Evolutionary conservation across 2,329 filamentous ascomycete genomes (phyloP).

Genomic region (Calonectria montana): DNA sequence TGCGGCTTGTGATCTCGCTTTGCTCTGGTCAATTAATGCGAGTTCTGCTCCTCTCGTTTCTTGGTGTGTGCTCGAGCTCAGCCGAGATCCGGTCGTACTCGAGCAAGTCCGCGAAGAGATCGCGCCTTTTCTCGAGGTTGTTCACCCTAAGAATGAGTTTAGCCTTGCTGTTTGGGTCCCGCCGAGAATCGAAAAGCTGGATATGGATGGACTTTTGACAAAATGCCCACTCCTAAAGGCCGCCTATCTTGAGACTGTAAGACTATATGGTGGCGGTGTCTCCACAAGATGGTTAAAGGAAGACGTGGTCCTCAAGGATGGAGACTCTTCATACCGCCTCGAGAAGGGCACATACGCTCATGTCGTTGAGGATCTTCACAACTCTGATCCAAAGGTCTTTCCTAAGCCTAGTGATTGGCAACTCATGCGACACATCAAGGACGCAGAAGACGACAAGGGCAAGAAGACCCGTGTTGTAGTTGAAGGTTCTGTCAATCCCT

Average conservation of each 20-base stretch:
- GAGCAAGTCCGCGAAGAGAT: conserved; percentile 53
- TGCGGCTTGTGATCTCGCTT: conserved; percentile 48
- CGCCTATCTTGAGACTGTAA: conserved; percentile 53
- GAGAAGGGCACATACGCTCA: conserved; percentile 51
- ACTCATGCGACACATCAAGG: conserved; percentile 47
- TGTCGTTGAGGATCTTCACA: conserved; percentile 47
- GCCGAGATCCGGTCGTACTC: conserved; percentile 52
- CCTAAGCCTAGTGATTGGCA: conserved; percentile 51
- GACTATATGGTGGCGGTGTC: conserved; percentile 52
- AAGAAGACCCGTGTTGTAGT: conserved; percentile 34
- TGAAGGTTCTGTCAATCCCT: conserved; percentile 45
- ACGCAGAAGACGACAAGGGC: conserved; percentile 39
- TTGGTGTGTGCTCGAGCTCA: conserved; percentile 57
- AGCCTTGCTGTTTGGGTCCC: conserved; percentile 50
- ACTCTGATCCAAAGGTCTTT: conserved; percentile 48
- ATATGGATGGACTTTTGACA: conserved; percentile 49
- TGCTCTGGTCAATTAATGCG: conserved; percentile 53
- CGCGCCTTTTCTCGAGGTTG: conserved; percentile 44
- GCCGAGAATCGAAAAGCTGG: conserved; percentile 47
- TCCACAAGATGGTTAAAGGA: conserved; percentile 45
- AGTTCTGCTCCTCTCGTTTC: conserved; percentile 51
- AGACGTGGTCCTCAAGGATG: conserved; percentile 46
- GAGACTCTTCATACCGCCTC: conserved; percentile 42
- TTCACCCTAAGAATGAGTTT: conserved; percentile 51
- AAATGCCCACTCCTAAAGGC: conserved; percentile 53